Percentiles rank a stretch among this genome's conserved stretches.
Conservation (phyloP, 2,329 filamentous ascomycete genomes). For the Xylaria sp. region DNA sequence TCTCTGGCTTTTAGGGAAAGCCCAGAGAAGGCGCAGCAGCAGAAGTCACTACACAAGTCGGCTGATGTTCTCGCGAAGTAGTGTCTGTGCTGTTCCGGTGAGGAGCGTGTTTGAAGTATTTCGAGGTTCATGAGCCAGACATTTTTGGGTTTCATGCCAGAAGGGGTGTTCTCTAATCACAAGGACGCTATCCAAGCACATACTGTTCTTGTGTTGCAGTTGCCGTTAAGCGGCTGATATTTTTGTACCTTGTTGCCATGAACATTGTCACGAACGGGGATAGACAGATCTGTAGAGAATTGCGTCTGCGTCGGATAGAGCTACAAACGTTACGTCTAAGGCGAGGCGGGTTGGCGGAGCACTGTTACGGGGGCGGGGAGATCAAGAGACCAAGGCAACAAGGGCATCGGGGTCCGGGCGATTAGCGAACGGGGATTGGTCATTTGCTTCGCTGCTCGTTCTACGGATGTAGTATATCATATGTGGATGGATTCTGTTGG, state of each 20-base stretch:
- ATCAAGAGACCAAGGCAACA: constrained; percentile 4
- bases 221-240: constrained; percentile 1
- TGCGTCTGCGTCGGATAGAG: constrained; percentile 20
- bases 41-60: constrained; percentile 43
- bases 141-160: neutral
- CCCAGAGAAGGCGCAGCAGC: constrained; percentile 64
- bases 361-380: neutral
- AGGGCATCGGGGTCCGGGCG: constrained; percentile 2
- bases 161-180: neutral
- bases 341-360: neutral
- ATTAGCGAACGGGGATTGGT: neutral
- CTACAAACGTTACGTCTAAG: constrained; percentile 3
- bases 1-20: constrained; percentile 70
- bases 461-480: constrained; percentile 41
- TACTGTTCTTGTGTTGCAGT: neutral
- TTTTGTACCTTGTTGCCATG: neutral
- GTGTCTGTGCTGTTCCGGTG: neutral
- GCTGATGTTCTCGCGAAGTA: constrained; percentile 47
- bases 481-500: constrained; percentile 23
- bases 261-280: constrained; percentile 20
- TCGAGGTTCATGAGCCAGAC: neutral
- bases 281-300: constrained; percentile 23
- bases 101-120: neutral
- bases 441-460: constrained; percentile 20
- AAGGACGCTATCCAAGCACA: neutral